Conservation (phyloP, 306 rosid species). For the Canavalia ensiformis region DNA sequence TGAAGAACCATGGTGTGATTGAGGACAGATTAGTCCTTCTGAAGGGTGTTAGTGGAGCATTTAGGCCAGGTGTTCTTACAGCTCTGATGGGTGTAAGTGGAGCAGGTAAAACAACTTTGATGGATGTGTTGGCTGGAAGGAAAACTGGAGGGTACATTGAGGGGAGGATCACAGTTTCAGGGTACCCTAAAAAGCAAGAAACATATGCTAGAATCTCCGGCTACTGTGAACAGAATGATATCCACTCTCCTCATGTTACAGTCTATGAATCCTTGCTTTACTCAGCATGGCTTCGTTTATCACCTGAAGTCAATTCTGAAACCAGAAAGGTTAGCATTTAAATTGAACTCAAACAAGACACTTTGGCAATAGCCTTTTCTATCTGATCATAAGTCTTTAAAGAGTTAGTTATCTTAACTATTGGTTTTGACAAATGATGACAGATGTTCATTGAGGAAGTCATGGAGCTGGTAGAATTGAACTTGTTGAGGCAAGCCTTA, state of each 20-base stretch:
- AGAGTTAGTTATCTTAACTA: neutral
- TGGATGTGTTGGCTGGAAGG: conserved; percentile 87
- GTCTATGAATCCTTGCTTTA: conserved; percentile 75
- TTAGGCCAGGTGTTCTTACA: conserved; percentile 86
- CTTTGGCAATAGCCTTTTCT: neutral
- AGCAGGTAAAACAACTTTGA: conserved; percentile 85
- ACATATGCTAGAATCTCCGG: conserved; percentile 81
- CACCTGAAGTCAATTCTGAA: conserved; percentile 57
- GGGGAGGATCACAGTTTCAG: conserved; percentile 70
- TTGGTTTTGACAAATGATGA: conserved; percentile 20
- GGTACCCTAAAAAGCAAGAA: conserved; percentile 76
- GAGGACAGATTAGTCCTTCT: conserved; percentile 72
- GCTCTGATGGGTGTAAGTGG: conserved; percentile 92
- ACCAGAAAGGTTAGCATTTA: conserved; percentile 61
- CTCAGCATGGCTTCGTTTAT: conserved; percentile 85
- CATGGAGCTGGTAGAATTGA: conserved; percentile 55
- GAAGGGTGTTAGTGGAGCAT: conserved; percentile 71
- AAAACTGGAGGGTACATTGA: conserved; percentile 85
- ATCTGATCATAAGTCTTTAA: neutral
- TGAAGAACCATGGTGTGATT: conserved; percentile 65
- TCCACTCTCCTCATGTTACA: conserved; percentile 84
- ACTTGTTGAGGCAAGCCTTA: conserved; percentile 41
- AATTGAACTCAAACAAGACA: neutral
- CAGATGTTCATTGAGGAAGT: conserved; percentile 60
- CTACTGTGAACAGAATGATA: conserved; percentile 86